These are phyloP conservation scores for Scedosporium minutisporum DNA, from an alignment of 2,329 filamentous ascomycete genomes.

Conservation along the genomic window DNA sequence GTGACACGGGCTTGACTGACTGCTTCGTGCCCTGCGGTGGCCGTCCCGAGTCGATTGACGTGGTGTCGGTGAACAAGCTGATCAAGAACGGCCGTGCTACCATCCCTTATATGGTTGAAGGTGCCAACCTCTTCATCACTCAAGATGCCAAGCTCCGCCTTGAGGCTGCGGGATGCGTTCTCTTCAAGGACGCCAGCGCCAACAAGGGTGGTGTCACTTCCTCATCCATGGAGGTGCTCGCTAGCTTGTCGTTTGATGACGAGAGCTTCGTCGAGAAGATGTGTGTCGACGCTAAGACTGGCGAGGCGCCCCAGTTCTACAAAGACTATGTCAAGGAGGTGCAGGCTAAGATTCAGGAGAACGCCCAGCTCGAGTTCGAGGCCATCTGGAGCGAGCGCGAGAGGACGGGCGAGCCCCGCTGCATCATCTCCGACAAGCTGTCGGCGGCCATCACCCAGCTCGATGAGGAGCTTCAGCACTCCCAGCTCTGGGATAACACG, in stretches of 20 bases:
- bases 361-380: conserved; percentile 90
- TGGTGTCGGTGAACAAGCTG: conserved; percentile 75
- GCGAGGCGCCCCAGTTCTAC: conserved; percentile 82
- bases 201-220: conserved; percentile 99
- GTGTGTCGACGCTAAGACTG: conserved; percentile 63
- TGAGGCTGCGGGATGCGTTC: conserved; percentile 85
- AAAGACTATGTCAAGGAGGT: conserved; percentile 85
- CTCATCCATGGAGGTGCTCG: conserved; percentile 90
- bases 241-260: conserved; percentile 90
- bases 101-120: conserved; percentile 94
- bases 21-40: conserved; percentile 94
- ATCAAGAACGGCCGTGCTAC: conserved; percentile 81
- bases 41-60: conserved; percentile 90
- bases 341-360: conserved; percentile 81
- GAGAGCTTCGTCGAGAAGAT: conserved; percentile 82
- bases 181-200: conserved; percentile 96
- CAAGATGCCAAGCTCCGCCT: conserved; percentile 94
- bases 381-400: conserved; percentile 95
- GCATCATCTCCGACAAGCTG: conserved; percentile 83
- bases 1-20: conserved; percentile 67
- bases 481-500: conserved; percentile 80
- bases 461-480: conserved; percentile 91
- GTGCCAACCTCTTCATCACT: conserved; percentile 96
- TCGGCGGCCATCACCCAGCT: conserved; percentile 90
- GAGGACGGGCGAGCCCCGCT: conserved; percentile 67